Percentiles rank a stretch among this genome's conserved stretches.
These are phyloP conservation scores for Tilletiopsis washingtonensis DNA, from an alignment of 1,284 basidiomycete species.

Conservation along the genomic window DNA sequence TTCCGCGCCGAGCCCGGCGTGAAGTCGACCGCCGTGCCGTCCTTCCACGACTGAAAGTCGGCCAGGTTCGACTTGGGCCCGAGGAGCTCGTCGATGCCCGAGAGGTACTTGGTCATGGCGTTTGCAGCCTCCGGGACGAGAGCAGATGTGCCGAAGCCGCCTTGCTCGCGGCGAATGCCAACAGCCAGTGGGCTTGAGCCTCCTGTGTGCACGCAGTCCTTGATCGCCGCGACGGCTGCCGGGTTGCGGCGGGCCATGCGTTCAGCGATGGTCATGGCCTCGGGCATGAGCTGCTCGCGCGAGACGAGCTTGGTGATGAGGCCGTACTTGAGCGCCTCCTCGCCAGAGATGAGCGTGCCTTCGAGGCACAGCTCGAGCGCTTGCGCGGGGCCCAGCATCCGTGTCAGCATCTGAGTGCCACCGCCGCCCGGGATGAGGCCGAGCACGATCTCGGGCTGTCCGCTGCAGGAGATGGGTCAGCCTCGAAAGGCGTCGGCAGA, in stretches of 20 bases:
- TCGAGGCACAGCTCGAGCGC: constrained; percentile 5
- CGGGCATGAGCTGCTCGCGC: background rate
- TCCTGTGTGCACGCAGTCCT: constrained; percentile 6
- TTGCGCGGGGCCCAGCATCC: constrained; percentile 5
- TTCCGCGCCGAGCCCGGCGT: too few species aligned
- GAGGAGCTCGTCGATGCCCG: constrained; percentile 1
- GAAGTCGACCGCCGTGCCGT: constrained; percentile 3
- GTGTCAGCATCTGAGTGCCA: constrained; percentile 7
- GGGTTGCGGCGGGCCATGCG: constrained; percentile 1
- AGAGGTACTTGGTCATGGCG: constrained; percentile 2
- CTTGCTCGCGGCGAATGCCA: constrained; percentile 6
- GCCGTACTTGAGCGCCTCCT: constrained; percentile 5
- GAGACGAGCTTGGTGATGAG: background rate
- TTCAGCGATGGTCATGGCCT: constrained; percentile 1
- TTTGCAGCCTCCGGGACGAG: background rate
- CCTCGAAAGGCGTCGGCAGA: too few species aligned
- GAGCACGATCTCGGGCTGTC: constrained; percentile 9
- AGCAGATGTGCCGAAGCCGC: constrained; percentile 4
- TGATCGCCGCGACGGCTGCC: constrained; percentile 6
- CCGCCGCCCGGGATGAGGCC: constrained; percentile 10
- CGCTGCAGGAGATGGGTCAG: constrained; percentile 1
- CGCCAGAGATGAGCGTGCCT: constrained; percentile 1
- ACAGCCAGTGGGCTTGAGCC: background rate
- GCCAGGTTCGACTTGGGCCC: constrained; percentile 1
- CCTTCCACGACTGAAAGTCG: background rate